These are phyloP conservation scores for Anisodus tanguticus DNA, from an alignment of 257 asterid species.

Conservation along the genomic window DNA sequence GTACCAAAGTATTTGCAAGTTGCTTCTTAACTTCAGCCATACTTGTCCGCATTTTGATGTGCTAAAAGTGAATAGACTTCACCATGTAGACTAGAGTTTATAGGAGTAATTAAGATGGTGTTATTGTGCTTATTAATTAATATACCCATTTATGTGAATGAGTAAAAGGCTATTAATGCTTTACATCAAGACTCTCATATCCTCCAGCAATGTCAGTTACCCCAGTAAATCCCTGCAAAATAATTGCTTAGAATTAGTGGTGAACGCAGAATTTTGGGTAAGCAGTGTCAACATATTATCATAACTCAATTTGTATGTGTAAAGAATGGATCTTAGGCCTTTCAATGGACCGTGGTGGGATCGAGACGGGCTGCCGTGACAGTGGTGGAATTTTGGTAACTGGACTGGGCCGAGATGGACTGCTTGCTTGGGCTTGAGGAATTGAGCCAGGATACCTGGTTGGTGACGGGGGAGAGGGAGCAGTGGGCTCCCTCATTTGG, in stretches of 20 bases:
- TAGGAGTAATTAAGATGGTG: neutral
- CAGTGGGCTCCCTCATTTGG: too few relatives aligned
- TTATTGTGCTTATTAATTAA: neutral
- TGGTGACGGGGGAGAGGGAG: too few relatives aligned
- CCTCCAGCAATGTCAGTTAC: constrained; percentile 86
- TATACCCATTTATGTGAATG: neutral
- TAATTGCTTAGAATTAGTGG: neutral
- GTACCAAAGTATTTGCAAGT: neutral
- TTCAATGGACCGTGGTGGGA: too few relatives aligned
- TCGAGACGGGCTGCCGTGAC: too few relatives aligned
- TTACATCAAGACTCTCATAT: constrained; percentile 49
- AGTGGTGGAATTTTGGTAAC: too few relatives aligned
- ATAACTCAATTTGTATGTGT: too few relatives aligned
- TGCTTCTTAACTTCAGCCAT: neutral
- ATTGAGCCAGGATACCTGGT: too few relatives aligned
- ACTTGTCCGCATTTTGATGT: neutral
- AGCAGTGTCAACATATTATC: too few relatives aligned
- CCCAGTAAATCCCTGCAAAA: constrained; percentile 69
- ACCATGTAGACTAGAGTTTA: neutral
- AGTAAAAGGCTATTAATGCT: neutral
- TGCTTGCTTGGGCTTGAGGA: too few relatives aligned
- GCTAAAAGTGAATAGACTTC: neutral
- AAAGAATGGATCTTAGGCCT: too few relatives aligned
- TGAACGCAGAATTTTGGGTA: neutral
- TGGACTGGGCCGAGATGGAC: too few relatives aligned